A percentile compares a stretch with the other conserved stretches of the same genome.
These are phyloP conservation scores for Dactylorhiza incarnata DNA, from an alignment of 106 monocot genomes.

Conservation along the genomic window DNA sequence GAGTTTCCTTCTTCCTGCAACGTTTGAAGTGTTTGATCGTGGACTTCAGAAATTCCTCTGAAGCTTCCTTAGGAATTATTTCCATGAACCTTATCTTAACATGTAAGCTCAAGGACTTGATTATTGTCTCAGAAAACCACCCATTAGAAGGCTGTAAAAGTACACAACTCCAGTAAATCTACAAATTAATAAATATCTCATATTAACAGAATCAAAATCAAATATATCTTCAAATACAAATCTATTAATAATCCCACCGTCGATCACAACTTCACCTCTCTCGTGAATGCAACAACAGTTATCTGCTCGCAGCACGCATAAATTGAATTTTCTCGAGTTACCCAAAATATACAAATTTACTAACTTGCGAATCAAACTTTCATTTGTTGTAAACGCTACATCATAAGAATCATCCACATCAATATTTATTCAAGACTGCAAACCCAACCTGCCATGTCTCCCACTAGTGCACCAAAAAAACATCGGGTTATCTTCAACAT, in stretches of 20 bases:
- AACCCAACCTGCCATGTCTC: no score
- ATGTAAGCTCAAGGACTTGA: slow-evolving; percentile 34
- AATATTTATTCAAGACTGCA: no score
- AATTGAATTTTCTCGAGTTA: no score
- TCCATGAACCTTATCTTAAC: slow-evolving; percentile 49
- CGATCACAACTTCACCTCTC: no score
- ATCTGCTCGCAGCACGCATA: no score
- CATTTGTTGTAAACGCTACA: no score
- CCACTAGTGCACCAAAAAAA: no score
- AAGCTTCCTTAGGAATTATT: slow-evolving; percentile 21
- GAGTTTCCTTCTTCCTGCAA: slow-evolving; percentile 36
- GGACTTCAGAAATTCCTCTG: slow-evolving; percentile 26
- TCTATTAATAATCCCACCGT: neutral
- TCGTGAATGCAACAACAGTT: no score
- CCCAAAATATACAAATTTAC: no score
- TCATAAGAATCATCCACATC: no score
- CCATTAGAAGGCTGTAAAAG: slow-evolving; percentile 38
- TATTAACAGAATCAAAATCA: neutral
- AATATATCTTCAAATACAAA: neutral
- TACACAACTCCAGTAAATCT: neutral
- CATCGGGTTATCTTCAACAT: no score
- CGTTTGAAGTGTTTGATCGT: slow-evolving; percentile 30
- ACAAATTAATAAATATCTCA: neutral
- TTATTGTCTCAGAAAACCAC: slow-evolving; percentile 41
- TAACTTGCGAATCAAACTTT: no score